Evolutionary conservation across 1,284 basidiomycete genomes (phyloP), one percentile per base, ranked within the genome.

Genomic region (Somion occarium): DNA sequence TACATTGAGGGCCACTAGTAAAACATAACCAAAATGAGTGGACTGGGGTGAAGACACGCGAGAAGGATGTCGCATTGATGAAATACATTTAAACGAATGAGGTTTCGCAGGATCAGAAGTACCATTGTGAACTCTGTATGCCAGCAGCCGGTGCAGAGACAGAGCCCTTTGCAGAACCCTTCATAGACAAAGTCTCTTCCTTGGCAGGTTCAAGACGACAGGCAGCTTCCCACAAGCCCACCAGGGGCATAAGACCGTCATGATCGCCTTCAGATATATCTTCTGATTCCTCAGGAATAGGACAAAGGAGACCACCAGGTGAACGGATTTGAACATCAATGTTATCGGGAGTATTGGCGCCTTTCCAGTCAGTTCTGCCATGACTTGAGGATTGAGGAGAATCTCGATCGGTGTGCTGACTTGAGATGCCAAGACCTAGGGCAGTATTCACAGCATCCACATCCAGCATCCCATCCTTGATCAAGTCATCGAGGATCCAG

Each of bases 221-320:
- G 18, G 39, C 39, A 9, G 39, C 39, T 41, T 41, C 39, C 39
- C 39, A 41, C 7, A 41, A 18, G 9, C 18, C 39, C 9, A 41
- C 20, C 20, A 41, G 18, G 7, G 7, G 39, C 5, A 18, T 41
- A 22, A 19, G 20, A 5, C 18, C 39, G 30, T 34, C 30, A 9
- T 41, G 39, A 9, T 9, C 20, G 19, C 7, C 20, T 7, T 41
- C 39, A 5, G 39, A 15, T 7, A 44, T 39, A 20, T 63, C 61
- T 51, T 61, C 55, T n/a, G 56, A 55, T 48, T 64, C 64, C 46
- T 66, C 65, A 13, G 59, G 59, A 41, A 66, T 66, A n/a, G 58
- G 56, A 26, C 49, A 61, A 5, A 66, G 53, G 27, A 59, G 65
- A 45, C 52, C 56, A 20, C 65, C 64, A 1, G 56, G 62, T 30